Conservation (phyloP, 148 eudicot genomes). For the Mesembryanthemum crystallinum region DNA sequence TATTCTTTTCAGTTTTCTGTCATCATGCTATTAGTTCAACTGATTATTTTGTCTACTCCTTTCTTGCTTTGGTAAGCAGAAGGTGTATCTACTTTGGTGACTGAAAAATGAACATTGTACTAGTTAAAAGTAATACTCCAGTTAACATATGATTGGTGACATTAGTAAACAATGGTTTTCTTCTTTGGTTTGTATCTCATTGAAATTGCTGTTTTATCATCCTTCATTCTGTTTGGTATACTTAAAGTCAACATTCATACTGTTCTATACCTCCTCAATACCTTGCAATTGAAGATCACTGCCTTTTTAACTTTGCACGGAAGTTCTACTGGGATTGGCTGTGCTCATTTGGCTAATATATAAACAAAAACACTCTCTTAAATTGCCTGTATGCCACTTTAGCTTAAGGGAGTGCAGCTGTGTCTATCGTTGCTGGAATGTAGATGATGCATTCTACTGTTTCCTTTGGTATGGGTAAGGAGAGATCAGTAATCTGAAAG, state of each 20-base stretch:
- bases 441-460: background rate
- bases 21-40: background rate
- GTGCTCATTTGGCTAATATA: background rate
- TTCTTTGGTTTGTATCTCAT: background rate
- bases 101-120: background rate
- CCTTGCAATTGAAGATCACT: background rate
- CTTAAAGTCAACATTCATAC: background rate
- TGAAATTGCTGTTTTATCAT: background rate
- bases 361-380: background rate
- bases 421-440: no score
- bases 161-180: background rate
- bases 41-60: background rate
- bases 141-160: background rate
- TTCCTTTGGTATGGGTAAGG: background rate
- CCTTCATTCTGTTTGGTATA: background rate
- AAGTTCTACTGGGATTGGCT: background rate
- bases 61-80: background rate
- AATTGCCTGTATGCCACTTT: background rate
- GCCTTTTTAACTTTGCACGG: background rate
- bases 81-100: background rate
- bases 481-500: background rate
- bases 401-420: background rate
- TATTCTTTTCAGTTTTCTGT: background rate
- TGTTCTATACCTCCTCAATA: background rate
- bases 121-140: background rate